Conservation (phyloP, 192 early-diverging fungal species). For the Tieghemiomyces parasiticus region DNA sequence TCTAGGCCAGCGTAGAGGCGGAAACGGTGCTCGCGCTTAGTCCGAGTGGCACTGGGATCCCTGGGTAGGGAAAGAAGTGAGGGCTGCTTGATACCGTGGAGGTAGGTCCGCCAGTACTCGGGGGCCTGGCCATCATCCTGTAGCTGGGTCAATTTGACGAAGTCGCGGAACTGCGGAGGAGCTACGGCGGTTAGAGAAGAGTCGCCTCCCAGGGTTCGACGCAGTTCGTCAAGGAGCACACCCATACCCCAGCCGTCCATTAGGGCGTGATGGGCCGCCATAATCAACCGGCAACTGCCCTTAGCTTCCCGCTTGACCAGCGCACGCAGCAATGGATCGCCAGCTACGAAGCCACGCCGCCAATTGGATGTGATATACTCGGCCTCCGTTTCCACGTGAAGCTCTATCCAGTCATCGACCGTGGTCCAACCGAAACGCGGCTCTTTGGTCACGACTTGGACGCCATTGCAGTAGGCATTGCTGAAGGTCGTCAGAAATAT, state of each 20-base stretch:
- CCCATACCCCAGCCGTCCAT: background rate
- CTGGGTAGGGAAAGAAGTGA: background rate
- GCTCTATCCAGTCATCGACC: background rate
- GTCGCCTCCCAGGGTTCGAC: background rate
- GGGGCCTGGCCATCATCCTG: background rate
- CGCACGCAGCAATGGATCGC: background rate
- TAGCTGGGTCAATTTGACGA: background rate
- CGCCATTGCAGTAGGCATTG: too few relatives aligned
- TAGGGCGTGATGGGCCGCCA: background rate
- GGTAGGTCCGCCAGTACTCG: background rate
- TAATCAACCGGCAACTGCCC: background rate
- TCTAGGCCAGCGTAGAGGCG: background rate
- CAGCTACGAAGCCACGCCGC: background rate
- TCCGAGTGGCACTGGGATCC: background rate
- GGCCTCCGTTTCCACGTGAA: background rate
- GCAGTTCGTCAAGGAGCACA: background rate
- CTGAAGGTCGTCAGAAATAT: background rate
- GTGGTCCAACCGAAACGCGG: background rate
- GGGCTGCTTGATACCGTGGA: background rate
- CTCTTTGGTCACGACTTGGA: background rate
- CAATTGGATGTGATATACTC: background rate
- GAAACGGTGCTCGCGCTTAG: too few relatives aligned
- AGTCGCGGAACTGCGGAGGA: background rate
- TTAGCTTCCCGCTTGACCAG: background rate
- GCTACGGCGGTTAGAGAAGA: background rate